Evolutionary conservation across 371 early-diverging fungal genomes (phyloP).

Genomic region (Mucor irregularis): DNA sequence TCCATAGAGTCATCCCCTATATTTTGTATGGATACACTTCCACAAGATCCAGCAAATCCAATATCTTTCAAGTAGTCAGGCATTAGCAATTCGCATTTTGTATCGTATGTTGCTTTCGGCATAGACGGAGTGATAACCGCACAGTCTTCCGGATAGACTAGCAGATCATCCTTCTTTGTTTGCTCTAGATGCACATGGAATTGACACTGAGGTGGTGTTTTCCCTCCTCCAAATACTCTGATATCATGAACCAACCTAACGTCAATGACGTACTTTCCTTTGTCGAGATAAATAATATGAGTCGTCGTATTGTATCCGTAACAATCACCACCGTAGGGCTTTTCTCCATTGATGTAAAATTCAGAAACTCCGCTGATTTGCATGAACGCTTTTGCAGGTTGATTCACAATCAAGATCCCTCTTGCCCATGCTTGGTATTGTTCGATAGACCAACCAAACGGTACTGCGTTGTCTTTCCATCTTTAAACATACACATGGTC

Average conservation of each 20-base stretch:
- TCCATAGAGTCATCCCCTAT: slow-evolving; percentile 5
- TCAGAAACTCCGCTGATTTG: slow-evolving; percentile 48
- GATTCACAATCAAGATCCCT: slow-evolving; percentile 25
- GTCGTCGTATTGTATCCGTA: slow-evolving; percentile 43
- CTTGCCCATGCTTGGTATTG: slow-evolving; percentile 58
- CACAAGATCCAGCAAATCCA: slow-evolving; percentile 23
- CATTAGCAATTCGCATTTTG: slow-evolving; percentile 13
- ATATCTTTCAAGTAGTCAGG: slow-evolving; percentile 21
- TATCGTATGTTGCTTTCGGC: not conserved
- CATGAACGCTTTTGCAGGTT: slow-evolving; percentile 18
- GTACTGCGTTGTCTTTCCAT: slow-evolving; percentile 60
- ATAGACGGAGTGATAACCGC: not conserved
- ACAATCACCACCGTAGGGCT: slow-evolving; percentile 44
- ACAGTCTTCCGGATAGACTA: slow-evolving; percentile 13
- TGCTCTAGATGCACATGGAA: slow-evolving; percentile 26
- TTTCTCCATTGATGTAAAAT: slow-evolving; percentile 41
- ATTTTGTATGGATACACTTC: slow-evolving; percentile 24
- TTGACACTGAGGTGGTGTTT: slow-evolving; percentile 42
- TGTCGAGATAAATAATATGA: slow-evolving; percentile 34
- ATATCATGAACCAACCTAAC: slow-evolving; percentile 65
- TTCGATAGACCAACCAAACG: slow-evolving; percentile 60
- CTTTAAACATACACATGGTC: slow-evolving; percentile 13
- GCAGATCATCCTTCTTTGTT: not conserved
- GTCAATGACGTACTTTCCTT: slow-evolving; percentile 52
- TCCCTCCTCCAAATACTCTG: slow-evolving; percentile 62